Evolutionary conservation across 139 green algal species (phyloP), one percentile per base, ranked within the genome.

Genomic region (Gonium pectorale): DNA sequence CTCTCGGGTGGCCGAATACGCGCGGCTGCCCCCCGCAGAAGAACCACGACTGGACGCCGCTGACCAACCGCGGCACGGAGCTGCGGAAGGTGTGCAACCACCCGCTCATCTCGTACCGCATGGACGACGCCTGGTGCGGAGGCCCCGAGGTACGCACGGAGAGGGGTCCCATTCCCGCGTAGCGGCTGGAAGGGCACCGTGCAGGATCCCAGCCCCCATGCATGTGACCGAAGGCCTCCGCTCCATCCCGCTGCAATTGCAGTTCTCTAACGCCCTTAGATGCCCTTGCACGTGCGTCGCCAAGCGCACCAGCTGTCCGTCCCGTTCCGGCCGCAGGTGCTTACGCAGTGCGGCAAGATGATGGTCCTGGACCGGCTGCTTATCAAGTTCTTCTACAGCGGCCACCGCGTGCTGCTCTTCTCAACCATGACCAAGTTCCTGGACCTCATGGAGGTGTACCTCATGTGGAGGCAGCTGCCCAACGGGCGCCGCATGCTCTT

Each of bases 31-130:
- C 44, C 46, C 31, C 46, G 77, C 77, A 90, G 86, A 86, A 85
- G 43, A 59, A 87, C 31, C 91, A 90, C 44, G 78, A 91, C 59
- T 97, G 92, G 67, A 88, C 91, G 19, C 86, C 94, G 22, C 91
- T 99, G 37, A 95, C 98, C 81, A 99, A 99, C 90, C 95, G 95
- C 85, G 94, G 92, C 89, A 98, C 98, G 96, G 97, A 99, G 92
- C 94, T 99, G 80, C 92, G 96, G 68, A 99, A 99, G 93, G 94
- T 92, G 72, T 99, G 96, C 93, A 99, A 99, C 90, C 97, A 99
- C 91, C 97, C 97, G 44, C 86, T 94, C 75, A 92, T 99, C 62
- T 93, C 71, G 69, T 99, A 98, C 92, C 91, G 92, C 37, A 87
- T 90, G n/a, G 79, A 93, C 62, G 63, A 86, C 33, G 83, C 88